Percentiles rank a stretch among this genome's conserved stretches.
These are phyloP conservation scores for Diaporthe sp. DNA, from an alignment of 2,329 filamentous ascomycete species.

Conservation along the genomic window DNA sequence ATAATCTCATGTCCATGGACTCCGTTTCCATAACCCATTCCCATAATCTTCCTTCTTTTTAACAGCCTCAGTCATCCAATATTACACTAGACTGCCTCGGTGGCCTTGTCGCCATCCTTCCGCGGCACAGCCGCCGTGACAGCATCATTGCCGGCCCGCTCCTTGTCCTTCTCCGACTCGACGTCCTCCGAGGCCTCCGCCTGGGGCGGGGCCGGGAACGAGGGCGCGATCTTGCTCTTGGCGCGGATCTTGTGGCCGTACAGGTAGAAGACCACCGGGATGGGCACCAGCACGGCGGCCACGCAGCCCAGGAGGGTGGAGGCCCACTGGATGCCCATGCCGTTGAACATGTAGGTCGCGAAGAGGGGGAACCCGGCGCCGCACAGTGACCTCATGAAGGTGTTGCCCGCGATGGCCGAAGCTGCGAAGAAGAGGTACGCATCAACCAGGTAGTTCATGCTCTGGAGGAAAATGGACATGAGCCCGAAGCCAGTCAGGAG, in stretches of 20 bases:
- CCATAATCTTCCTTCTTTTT: neutral
- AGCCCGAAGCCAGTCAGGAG: slow-evolving; percentile 80
- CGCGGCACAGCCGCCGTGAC: slow-evolving; percentile 37
- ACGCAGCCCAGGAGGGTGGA: slow-evolving; percentile 73
- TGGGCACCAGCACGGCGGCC: slow-evolving; percentile 69
- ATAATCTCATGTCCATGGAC: slow-evolving; percentile 16
- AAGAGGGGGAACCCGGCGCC: slow-evolving; percentile 87
- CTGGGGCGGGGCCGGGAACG: slow-evolving; percentile 46
- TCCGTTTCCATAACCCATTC: neutral
- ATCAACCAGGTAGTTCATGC: slow-evolving; percentile 86
- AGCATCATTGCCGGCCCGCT: slow-evolving; percentile 38
- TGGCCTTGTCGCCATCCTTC: slow-evolving; percentile 44
- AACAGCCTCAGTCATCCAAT: neutral
- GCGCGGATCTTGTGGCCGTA: slow-evolving; percentile 71
- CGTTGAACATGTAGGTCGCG: slow-evolving; percentile 77
- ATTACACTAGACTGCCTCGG: slow-evolving; percentile 42
- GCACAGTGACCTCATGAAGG: slow-evolving; percentile 82
- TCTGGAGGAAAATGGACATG: slow-evolving; percentile 85
- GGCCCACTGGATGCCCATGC: slow-evolving; percentile 73
- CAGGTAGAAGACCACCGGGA: slow-evolving; percentile 73
- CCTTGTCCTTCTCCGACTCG: slow-evolving; percentile 33
- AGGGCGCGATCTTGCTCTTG: slow-evolving; percentile 70
- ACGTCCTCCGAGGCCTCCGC: neutral
- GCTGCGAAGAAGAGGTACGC: slow-evolving; percentile 81
- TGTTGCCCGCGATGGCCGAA: slow-evolving; percentile 86